phyloP scores from a whole-genome alignment of 176 grass and related monocot species.

The Raddia guianensis region DNA sequence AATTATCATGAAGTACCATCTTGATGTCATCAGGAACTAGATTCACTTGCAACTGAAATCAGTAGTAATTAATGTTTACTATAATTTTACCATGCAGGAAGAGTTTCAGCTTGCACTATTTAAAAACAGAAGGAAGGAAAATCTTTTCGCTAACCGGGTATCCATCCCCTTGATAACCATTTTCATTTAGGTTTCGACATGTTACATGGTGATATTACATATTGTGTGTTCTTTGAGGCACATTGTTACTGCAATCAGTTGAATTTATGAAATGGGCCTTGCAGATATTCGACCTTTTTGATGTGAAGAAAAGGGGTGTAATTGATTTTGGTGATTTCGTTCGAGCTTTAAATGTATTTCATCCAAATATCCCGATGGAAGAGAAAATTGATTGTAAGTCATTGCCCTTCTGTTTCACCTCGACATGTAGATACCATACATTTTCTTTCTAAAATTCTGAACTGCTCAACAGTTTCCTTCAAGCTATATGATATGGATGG shows the following conservation, averaged over 20 bases:
- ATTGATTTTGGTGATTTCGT: constrained; percentile 97
- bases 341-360: constrained; percentile 91
- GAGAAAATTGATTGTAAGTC: constrained; percentile 97
- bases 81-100: constrained; percentile 55
- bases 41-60: no score
- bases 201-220: constrained; percentile 1
- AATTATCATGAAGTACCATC: background rate
- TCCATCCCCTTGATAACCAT: constrained; percentile 24
- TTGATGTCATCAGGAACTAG: background rate
- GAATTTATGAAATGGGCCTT: constrained; percentile 41
- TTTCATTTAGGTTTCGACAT: constrained; percentile 19
- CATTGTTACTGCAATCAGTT: background rate
- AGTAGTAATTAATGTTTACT: constrained; percentile 9
- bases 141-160: constrained; percentile 94
- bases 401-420: constrained; percentile 17
- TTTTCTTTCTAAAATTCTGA: constrained; percentile 32
- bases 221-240: constrained; percentile 7
- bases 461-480: constrained; percentile 71
- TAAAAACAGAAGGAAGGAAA: constrained; percentile 88
- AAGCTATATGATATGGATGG: constrained; percentile 94
- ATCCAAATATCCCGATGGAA: constrained; percentile 86
- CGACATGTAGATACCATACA: constrained; percentile 1
- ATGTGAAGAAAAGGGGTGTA: constrained; percentile 86
- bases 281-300: constrained; percentile 96
- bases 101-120: constrained; percentile 97